Conservation (phyloP, 2,329 filamentous ascomycete genomes). For the Zymoseptoria ardabiliae region DNA sequence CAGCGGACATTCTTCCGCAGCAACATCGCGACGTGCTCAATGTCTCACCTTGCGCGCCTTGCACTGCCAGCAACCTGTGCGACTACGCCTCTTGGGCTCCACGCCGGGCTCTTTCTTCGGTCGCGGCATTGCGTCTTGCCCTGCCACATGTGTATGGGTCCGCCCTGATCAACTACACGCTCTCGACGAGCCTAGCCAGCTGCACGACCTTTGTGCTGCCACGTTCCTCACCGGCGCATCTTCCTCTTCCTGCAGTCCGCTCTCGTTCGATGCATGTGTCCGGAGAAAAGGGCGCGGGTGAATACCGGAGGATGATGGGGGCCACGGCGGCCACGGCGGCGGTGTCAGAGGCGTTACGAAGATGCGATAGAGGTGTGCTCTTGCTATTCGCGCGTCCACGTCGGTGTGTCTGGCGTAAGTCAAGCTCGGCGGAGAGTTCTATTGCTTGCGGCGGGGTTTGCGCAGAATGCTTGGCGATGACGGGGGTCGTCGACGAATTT, state of each 20-base stretch:
- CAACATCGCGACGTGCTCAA: background rate
- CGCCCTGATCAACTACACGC: background rate
- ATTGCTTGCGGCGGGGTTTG: background rate
- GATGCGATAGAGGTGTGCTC: background rate
- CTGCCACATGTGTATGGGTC: background rate
- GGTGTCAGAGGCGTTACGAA: background rate
- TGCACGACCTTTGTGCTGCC: background rate
- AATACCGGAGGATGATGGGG: background rate
- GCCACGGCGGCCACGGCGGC: background rate
- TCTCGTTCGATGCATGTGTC: background rate
- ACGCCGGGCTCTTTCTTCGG: conserved; percentile 56
- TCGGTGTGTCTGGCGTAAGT: background rate
- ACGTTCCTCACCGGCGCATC: background rate
- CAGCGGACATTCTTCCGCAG: background rate
- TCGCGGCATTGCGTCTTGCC: conserved; percentile 49
- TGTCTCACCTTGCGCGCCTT: conserved; percentile 59
- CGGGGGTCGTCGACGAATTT: background rate
- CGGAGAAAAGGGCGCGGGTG: background rate
- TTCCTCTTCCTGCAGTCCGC: background rate
- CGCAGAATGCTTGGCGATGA: background rate
- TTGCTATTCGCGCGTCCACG: background rate
- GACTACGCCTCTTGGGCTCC: conserved; percentile 59
- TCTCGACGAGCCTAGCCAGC: background rate
- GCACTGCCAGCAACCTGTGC: conserved; percentile 68
- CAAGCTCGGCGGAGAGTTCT: background rate